phyloP scores from a whole-genome alignment of 345 rosid species.

The Ceriops zippeliana region DNA sequence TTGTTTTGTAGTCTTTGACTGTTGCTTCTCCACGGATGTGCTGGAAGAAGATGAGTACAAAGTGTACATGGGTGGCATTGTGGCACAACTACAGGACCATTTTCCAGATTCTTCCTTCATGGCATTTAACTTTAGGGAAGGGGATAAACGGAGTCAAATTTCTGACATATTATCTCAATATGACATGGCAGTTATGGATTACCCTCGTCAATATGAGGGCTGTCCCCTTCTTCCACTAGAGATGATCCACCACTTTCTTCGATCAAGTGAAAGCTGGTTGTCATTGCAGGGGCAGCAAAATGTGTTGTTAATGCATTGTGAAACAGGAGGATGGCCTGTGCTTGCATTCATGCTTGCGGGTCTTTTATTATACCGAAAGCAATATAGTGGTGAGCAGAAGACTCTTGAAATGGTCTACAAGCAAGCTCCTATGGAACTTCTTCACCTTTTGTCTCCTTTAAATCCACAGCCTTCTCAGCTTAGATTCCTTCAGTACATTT shows the following conservation, averaged over 20 bases:
- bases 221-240: conserved; percentile 85
- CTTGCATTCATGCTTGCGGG: conserved; percentile 97
- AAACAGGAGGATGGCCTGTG: conserved; percentile 96
- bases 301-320: conserved; percentile 93
- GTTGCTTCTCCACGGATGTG: conserved; percentile 92
- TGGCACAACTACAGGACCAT: conserved; percentile 88
- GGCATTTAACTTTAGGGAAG: conserved; percentile 97
- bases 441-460: conserved; percentile 69
- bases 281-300: conserved; percentile 90
- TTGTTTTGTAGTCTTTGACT: conserved; percentile 75
- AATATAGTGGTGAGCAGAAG: conserved; percentile 91
- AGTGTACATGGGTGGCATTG: conserved; percentile 87
- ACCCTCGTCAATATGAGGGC: conserved; percentile 87
- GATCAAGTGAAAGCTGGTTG: conserved; percentile 94
- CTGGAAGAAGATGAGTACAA: conserved; percentile 94
- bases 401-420: conserved; percentile 96
- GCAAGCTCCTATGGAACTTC: conserved; percentile 97
- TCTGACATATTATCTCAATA: conserved; percentile 80
- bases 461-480: conserved; percentile 93
- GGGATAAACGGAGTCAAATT: conserved; percentile 83
- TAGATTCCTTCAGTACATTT: conserved; percentile 95
- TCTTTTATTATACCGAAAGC: conserved; percentile 72
- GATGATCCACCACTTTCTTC: conserved; percentile 90
- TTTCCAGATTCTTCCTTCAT: conserved; percentile 94
- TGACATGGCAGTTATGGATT: conserved; percentile 98